Evolutionary conservation across 768 basidiomycete genomes (phyloP).

Genomic region (Scleroderma citrinum): DNA sequence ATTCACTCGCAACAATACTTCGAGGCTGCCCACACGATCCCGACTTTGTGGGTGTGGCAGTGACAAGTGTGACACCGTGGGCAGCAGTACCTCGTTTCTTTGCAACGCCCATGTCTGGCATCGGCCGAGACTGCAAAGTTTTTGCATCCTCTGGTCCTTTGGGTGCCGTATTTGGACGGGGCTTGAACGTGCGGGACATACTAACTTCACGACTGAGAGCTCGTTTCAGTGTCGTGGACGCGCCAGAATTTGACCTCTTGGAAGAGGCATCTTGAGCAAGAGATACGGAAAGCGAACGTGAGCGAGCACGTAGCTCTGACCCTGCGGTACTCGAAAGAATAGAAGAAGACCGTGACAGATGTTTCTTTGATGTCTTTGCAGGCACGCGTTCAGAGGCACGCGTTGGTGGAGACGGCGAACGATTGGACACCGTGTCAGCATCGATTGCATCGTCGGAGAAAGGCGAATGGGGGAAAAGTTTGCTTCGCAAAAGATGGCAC

Average conservation of each 20-base stretch:
- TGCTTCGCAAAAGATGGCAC: slow-evolving; percentile 54
- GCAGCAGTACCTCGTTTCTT: slow-evolving; percentile 7
- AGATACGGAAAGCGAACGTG: slow-evolving; percentile 63
- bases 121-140: slow-evolving; percentile 12
- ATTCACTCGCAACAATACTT: slow-evolving; percentile 3
- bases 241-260: slow-evolving; percentile 32
- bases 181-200: slow-evolving; percentile 70
- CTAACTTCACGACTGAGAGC: slow-evolving; percentile 66
- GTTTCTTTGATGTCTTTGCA: slow-evolving; percentile 16
- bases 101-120: slow-evolving; percentile 11
- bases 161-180: slow-evolving; percentile 19
- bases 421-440: slow-evolving; percentile 10
- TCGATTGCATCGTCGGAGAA: slow-evolving; percentile 42
- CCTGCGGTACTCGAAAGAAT: too few species aligned
- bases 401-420: slow-evolving; percentile 12
- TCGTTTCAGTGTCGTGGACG: slow-evolving; percentile 40
- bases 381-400: slow-evolving; percentile 4
- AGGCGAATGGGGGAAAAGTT: slow-evolving; percentile 61
- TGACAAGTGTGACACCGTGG: slow-evolving; percentile 38
- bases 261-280: slow-evolving; percentile 55
- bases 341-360: neutral
- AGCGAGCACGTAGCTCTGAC: slow-evolving; percentile 37
- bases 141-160: slow-evolving; percentile 5
- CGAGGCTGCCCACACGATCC: slow-evolving; percentile 5
- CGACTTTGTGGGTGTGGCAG: slow-evolving; percentile 48